Base-by-base conservation (phyloP, 148 eudicot genomes). In the Bassia scoparia region DNA sequence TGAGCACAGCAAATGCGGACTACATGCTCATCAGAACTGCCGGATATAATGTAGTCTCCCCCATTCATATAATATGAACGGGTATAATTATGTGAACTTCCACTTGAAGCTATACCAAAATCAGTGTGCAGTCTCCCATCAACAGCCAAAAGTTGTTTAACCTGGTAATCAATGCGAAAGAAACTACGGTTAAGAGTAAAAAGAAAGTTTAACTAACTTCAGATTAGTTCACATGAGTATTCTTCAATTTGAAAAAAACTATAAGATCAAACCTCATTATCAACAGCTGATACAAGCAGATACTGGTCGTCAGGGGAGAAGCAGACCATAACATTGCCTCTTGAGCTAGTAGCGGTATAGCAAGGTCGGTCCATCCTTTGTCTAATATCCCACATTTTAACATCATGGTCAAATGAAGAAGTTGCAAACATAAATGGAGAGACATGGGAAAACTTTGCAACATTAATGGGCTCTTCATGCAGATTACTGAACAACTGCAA, bases 291-390 rank as follows among this genome's bases (percentile, higher is more conserved):
- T 31, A 84, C 98, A 60, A 94, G 97, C 78, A 94, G 89, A 83
- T 89, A 91, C 7, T 80, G 88, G 74, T 94, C 98, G 67, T 91
- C 97, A 3, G 91, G 97, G 29, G 98, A 94, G 79, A 94, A 94
- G 82, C 97, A 94, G 60, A 83, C 98, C 98, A 94, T 94, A 41
- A 94, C 96, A 79, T 94, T 94, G 81, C 98, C 97, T 84, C 93
- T 84, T 69, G 90, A 91, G 75, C 98, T 94, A 76, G 90, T 81
- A 35, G 89, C 84, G 7, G 91, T 83, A 74, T 89, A 94, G 78
- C 98, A 94, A 75, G 98, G 96, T 59, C 59, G 84, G 34, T 46
- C 54, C 68, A 87, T 88, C 64, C 79, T 84, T 74, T 87, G 93
- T 81, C 98, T 84, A 53, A 94, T 74, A 76, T 94, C 98, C 98